These are phyloP conservation scores for Hypoxylon sp. DNA, from an alignment of 2,329 filamentous ascomycete genomes.

Conservation along the genomic window DNA sequence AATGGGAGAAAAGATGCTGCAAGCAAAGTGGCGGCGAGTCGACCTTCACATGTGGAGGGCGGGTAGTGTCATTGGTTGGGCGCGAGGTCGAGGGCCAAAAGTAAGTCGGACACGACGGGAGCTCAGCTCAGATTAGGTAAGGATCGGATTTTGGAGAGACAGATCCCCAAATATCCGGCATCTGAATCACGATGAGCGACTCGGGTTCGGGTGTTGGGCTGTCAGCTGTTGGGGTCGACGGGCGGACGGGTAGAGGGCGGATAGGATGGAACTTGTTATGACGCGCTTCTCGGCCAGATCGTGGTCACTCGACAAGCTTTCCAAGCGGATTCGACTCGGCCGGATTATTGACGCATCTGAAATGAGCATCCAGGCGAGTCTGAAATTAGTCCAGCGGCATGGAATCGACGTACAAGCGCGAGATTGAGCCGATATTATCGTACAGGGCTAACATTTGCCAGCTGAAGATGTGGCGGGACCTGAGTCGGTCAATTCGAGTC, in stretches of 20 bases:
- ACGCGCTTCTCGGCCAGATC: neutral
- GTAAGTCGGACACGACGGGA: conserved; percentile 23
- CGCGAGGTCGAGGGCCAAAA: conserved; percentile 16
- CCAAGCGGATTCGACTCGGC: neutral
- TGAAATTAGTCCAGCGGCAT: neutral
- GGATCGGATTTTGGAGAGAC: conserved; percentile 21
- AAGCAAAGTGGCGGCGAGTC: conserved; percentile 21
- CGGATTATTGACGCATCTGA: neutral
- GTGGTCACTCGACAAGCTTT: neutral
- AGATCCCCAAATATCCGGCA: conserved; percentile 25
- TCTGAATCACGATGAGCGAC: neutral
- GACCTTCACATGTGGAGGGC: conserved; percentile 39
- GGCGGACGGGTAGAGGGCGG: no score
- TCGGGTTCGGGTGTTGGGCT: no score
- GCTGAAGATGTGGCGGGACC: conserved; percentile 22
- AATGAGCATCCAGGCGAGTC: neutral
- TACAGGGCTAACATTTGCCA: conserved; percentile 28
- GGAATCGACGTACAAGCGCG: neutral
- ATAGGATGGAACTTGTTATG: neutral
- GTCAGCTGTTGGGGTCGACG: no score
- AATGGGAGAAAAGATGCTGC: conserved; percentile 16
- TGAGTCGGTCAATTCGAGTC: conserved; percentile 11
- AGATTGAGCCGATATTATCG: neutral
- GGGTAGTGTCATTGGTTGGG: conserved; percentile 37
- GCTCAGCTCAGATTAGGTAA: conserved; percentile 20